A percentile compares a stretch with the other conserved stretches of the same genome.
Conservation (phyloP, 441 rosid genomes). For the Eruca vesicaria region DNA sequence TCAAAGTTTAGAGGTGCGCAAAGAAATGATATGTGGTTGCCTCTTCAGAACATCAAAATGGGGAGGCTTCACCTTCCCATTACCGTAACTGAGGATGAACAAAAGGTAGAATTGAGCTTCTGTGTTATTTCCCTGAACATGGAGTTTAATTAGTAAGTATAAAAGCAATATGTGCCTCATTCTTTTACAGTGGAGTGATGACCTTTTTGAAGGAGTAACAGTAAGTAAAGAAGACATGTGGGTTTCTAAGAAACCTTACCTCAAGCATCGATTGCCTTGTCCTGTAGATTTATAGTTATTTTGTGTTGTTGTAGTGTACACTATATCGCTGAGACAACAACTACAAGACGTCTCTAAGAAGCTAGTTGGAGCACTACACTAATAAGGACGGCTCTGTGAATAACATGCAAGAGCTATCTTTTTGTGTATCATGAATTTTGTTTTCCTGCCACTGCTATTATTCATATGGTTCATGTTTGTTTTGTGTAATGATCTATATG, state of each 20-base stretch:
- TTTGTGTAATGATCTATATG: background rate
- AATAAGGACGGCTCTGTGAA: slow-evolving; percentile 93
- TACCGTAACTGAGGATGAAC: slow-evolving; percentile 54
- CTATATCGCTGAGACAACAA: slow-evolving; percentile 94
- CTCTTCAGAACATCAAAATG: slow-evolving; percentile 72
- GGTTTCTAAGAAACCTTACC: too few relatives aligned
- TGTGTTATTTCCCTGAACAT: background rate
- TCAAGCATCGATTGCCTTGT: too few relatives aligned
- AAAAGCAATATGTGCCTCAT: background rate
- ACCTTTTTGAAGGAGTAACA: slow-evolving; percentile 38
- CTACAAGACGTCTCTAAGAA: slow-evolving; percentile 91
- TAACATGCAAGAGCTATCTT: slow-evolving; percentile 61
- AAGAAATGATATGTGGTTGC: slow-evolving; percentile 82
- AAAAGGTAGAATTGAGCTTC: slow-evolving; percentile 43
- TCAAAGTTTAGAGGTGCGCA: slow-evolving; percentile 63
- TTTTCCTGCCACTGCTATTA: background rate
- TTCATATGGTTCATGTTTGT: background rate
- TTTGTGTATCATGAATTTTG: background rate
- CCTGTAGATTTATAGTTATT: slow-evolving; percentile 28
- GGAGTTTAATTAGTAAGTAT: background rate
- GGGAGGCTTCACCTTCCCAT: slow-evolving; percentile 88
- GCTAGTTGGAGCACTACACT: slow-evolving; percentile 85
- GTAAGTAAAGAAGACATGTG: slow-evolving; percentile 45
- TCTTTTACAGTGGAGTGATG: slow-evolving; percentile 40
- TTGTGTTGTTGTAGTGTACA: slow-evolving; percentile 47